These are phyloP conservation scores for Rubroshorea leprosula DNA, from an alignment of 345 rosid species.

Conservation along the genomic window DNA sequence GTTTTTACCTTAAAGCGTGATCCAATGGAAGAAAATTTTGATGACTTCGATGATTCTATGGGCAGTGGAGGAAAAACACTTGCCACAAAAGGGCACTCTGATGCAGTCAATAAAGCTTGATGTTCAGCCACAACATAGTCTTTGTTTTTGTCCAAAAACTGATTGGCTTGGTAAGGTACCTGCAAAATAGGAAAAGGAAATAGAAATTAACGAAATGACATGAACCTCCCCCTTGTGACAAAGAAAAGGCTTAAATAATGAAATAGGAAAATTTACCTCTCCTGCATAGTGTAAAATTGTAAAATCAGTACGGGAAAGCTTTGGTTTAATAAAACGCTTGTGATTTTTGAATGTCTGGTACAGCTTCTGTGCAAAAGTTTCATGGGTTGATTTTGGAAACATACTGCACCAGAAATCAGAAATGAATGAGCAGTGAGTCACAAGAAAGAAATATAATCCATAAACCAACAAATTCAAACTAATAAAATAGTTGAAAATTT, in stretches of 20 bases:
- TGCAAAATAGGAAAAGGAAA: conserved; percentile 15
- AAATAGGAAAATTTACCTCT: conserved; percentile 45
- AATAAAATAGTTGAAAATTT: no score
- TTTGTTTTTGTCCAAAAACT: conserved; percentile 72
- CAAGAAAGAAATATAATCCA: conserved; percentile 9
- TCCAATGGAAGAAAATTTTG: conserved; percentile 77
- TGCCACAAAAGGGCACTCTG: conserved; percentile 55
- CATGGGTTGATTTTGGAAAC: conserved; percentile 99
- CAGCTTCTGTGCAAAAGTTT: conserved; percentile 89
- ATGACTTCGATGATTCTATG: conserved; percentile 66
- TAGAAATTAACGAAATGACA: not conserved
- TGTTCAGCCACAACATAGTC: conserved; percentile 79
- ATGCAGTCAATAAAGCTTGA: conserved; percentile 62
- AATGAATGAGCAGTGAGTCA: not conserved
- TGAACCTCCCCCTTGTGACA: not conserved
- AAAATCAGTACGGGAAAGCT: conserved; percentile 93
- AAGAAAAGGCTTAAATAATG: not conserved
- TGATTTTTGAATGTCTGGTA: conserved; percentile 84
- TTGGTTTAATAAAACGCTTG: conserved; percentile 95
- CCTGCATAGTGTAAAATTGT: conserved; percentile 92
- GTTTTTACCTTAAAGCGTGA: conserved; percentile 65
- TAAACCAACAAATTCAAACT: not conserved
- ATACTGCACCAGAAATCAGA: conserved; percentile 47
- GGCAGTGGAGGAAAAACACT: conserved; percentile 64
- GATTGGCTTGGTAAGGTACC: conserved; percentile 67